phyloP scores from a whole-genome alignment of 2,329 filamentous ascomycete species.

The Pseudohalonectria lignicola region DNA sequence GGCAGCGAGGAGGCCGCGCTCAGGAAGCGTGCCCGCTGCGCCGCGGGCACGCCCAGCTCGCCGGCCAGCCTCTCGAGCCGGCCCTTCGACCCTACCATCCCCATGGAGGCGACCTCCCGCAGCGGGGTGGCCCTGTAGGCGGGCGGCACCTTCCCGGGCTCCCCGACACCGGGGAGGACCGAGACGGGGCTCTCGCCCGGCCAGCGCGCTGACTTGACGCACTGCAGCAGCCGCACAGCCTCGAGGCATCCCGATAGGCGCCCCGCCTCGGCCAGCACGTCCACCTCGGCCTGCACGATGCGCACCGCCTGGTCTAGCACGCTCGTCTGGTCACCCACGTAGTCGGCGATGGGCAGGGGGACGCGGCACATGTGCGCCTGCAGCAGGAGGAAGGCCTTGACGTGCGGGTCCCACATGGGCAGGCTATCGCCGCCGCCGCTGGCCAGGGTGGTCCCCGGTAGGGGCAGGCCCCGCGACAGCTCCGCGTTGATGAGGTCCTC shows the following conservation, averaged over 20 bases:
- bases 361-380: slow-evolving; percentile 94
- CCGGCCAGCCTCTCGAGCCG: slow-evolving; percentile 33
- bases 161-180: slow-evolving; percentile 69
- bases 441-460: slow-evolving; percentile 24
- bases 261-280: slow-evolving; percentile 85
- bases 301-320: slow-evolving; percentile 94
- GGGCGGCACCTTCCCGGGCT: slow-evolving; percentile 14
- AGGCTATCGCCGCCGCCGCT: slow-evolving; percentile 55
- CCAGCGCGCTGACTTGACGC: slow-evolving; percentile 89
- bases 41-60: slow-evolving; percentile 35
- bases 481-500: slow-evolving; percentile 96
- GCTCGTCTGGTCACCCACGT: slow-evolving; percentile 82
- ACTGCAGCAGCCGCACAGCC: slow-evolving; percentile 82
- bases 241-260: slow-evolving; percentile 64
- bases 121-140: slow-evolving; percentile 24
- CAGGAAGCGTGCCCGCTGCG: slow-evolving; percentile 33
- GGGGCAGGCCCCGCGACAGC: slow-evolving; percentile 69
- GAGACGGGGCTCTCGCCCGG: slow-evolving; percentile 68
- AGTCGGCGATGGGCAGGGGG: slow-evolving; percentile 88
- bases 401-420: slow-evolving; percentile 97
- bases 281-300: slow-evolving; percentile 91
- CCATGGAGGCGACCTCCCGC: slow-evolving; percentile 26
- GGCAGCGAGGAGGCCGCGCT: slow-evolving; percentile 60
- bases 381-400: slow-evolving; percentile 87
- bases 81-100: slow-evolving; percentile 8